These are phyloP conservation scores for Podospora appendiculata DNA, from an alignment of 495 filamentous ascomycete genomes.

Conservation along the genomic window DNA sequence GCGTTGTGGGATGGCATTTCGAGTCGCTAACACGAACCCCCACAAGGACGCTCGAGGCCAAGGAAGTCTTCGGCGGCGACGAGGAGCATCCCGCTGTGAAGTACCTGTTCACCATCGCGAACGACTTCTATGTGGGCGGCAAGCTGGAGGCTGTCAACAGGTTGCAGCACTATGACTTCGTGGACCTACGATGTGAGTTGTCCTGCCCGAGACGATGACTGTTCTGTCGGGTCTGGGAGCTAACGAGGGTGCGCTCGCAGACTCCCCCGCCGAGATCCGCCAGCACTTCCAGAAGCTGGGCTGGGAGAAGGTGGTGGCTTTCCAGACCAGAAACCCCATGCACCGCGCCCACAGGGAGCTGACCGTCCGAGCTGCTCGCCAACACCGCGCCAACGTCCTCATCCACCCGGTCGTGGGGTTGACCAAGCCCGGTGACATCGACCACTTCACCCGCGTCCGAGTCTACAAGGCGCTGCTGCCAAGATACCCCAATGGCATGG, in stretches of 20 bases:
- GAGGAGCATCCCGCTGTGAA: constrained; percentile 86
- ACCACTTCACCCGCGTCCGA: constrained; percentile 98
- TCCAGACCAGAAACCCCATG: constrained; percentile 99
- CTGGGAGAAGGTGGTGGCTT: constrained; percentile 93
- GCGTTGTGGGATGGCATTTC: constrained; percentile 11
- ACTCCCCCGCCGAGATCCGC: constrained; percentile 90
- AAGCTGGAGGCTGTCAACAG: constrained; percentile 91
- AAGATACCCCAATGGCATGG: constrained; percentile 98
- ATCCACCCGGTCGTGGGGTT: constrained; percentile 98
- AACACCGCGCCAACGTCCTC: constrained; percentile 93
- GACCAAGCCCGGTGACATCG: constrained; percentile 98
- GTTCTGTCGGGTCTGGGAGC: neutral
- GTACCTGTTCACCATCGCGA: constrained; percentile 70
- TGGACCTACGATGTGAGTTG: constrained; percentile 74
- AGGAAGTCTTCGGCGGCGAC: constrained; percentile 92
- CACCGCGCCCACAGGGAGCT: constrained; percentile 96
- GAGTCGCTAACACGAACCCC: constrained; percentile 1
- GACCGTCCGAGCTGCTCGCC: constrained; percentile 91
- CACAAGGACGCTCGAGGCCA: constrained; percentile 71
- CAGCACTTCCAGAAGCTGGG: constrained; percentile 98
- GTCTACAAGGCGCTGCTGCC: constrained; percentile 96
- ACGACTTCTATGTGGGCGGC: constrained; percentile 90
- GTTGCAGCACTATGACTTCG: constrained; percentile 97
- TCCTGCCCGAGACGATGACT: neutral
- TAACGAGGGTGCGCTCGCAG: constrained; percentile 32